Evolutionary conservation across 139 green algal species (phyloP).

Genomic region (Trebouxia sp.): DNA sequence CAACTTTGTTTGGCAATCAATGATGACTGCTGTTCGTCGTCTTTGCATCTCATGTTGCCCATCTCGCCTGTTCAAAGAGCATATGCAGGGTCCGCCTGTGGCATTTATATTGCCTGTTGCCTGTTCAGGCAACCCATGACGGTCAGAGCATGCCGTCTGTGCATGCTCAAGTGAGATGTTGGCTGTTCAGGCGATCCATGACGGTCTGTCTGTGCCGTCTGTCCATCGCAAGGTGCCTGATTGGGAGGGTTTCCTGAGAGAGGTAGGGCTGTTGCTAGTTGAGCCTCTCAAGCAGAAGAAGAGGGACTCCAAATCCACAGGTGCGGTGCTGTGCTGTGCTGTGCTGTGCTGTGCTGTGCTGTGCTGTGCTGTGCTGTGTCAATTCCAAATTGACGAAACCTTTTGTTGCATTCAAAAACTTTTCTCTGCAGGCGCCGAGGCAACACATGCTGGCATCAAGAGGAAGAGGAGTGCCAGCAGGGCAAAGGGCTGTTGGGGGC

Average conservation of each 20-base stretch:
- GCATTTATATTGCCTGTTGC: neutral
- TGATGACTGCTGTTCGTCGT: too few species aligned
- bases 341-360: neutral
- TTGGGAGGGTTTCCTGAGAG: neutral
- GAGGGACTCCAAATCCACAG: neutral
- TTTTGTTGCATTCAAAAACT: too few species aligned
- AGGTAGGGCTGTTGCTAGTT: neutral
- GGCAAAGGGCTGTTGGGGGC: constrained; percentile 30
- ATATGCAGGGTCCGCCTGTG: neutral
- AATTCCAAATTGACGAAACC: too few species aligned
- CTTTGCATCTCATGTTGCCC: neutral
- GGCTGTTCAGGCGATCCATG: neutral
- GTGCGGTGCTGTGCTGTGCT: neutral
- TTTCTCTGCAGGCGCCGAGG: too few species aligned
- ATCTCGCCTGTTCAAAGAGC: neutral
- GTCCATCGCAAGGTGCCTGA: neutral
- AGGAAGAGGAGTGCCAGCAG: neutral
- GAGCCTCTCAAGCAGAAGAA: neutral
- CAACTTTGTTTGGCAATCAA: too few species aligned
- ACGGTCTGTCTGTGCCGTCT: neutral
- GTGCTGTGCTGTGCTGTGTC: neutral
- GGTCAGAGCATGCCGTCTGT: neutral
- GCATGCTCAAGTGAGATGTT: too few species aligned
- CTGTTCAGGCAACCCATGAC: neutral
- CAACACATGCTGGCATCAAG: too few species aligned